Conservation (phyloP, 352 stramenopile species). For the Blastocystis sp. region DNA sequence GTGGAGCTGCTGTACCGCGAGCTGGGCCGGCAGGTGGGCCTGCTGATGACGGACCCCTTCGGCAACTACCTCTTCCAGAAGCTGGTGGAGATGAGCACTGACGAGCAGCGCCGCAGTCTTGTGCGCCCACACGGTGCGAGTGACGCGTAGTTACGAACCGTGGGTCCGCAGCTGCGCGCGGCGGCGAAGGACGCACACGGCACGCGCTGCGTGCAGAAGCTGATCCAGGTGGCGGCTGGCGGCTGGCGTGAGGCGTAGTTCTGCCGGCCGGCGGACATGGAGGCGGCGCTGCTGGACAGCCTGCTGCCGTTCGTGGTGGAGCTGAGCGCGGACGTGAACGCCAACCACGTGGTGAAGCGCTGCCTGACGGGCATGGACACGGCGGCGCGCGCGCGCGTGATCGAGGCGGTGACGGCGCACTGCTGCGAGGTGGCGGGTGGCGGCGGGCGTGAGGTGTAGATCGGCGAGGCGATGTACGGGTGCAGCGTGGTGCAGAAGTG, state of each 20-base stretch:
- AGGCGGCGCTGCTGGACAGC: conserved; percentile 86
- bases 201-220: conserved; percentile 95
- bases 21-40: neutral
- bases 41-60: conserved; percentile 58
- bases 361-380: conserved; percentile 75
- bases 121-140: conserved; percentile 71
- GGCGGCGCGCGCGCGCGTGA: conserved; percentile 73
- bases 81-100: conserved; percentile 88
- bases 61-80: conserved; percentile 99
- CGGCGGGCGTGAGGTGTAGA: conserved; percentile 73
- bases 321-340: conserved; percentile 92
- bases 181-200: conserved; percentile 94
- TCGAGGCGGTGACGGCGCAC: conserved; percentile 85
- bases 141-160: neutral
- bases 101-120: conserved; percentile 84
- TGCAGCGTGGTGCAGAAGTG: conserved; percentile 93
- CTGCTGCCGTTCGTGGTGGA: conserved; percentile 85
- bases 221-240: conserved; percentile 79
- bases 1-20: conserved; percentile 7
- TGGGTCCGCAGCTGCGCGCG: conserved; percentile 85
- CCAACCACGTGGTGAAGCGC: conserved; percentile 93
- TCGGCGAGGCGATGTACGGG: conserved; percentile 89
- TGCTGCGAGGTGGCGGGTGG: conserved; percentile 72
- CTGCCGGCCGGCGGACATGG: conserved; percentile 76
- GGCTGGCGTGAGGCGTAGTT: conserved; percentile 72